Evolutionary conservation across 768 basidiomycete species (phyloP).

Genomic region (Hygrophorus russula): DNA sequence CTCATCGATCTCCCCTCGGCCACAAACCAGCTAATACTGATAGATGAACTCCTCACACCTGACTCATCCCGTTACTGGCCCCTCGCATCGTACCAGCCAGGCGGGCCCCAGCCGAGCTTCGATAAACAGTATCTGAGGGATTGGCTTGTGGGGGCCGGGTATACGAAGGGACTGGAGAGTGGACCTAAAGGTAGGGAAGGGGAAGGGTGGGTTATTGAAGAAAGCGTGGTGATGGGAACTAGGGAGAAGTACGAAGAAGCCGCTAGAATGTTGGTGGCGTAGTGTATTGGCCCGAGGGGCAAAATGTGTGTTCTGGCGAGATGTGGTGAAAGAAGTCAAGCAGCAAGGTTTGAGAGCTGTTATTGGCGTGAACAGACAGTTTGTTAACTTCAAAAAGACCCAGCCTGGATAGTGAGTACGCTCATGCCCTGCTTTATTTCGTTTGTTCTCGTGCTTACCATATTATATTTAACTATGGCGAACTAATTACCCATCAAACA

Average conservation of each 20-base stretch:
- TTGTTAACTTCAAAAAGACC: conserved; percentile 66
- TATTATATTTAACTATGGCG: conserved; percentile 60
- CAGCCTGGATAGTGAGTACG: conserved; percentile 91
- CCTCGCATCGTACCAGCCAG: conserved; percentile 55
- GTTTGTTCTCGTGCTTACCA: not conserved
- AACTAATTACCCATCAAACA: conserved; percentile 69
- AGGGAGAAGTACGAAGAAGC: conserved; percentile 72
- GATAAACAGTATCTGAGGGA: conserved; percentile 96
- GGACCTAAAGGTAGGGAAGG: conserved; percentile 56
- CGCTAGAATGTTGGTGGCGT: conserved; percentile 37
- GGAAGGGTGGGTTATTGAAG: conserved; percentile 70
- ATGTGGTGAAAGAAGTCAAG: conserved; percentile 51
- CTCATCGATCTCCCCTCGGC: conserved; percentile 31
- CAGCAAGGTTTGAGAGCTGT: conserved; percentile 55
- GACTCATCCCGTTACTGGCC: conserved; percentile 99
- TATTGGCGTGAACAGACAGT: conserved; percentile 63
- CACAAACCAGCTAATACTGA: conserved; percentile 57
- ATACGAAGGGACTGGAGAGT: conserved; percentile 67
- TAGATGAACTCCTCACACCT: conserved; percentile 95
- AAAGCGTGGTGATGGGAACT: conserved; percentile 69
- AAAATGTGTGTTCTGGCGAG: conserved; percentile 54
- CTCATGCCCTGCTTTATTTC: no score
- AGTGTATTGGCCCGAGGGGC: conserved; percentile 23
- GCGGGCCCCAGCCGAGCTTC: conserved; percentile 77
- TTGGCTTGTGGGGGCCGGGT: conserved; percentile 69